These are phyloP conservation scores for Fusarium palustre DNA, from an alignment of 2,329 filamentous ascomycete species.

Conservation along the genomic window DNA sequence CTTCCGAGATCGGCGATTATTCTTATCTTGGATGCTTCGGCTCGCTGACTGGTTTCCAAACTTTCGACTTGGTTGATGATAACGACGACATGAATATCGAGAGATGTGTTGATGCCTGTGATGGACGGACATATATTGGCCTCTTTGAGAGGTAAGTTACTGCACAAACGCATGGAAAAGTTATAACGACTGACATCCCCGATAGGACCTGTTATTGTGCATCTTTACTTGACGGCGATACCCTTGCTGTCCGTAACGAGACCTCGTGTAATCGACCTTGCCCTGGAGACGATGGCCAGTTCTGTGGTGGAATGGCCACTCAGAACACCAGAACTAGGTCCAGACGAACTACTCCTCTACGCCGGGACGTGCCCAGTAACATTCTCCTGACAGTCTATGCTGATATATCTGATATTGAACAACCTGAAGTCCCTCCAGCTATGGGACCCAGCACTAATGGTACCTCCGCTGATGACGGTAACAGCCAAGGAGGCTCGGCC, in stretches of 20 bases:
- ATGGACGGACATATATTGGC: conserved; percentile 54
- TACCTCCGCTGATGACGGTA: background rate
- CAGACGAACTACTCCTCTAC: conserved; percentile 26
- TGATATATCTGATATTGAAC: conserved; percentile 47
- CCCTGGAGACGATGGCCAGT: conserved; percentile 55
- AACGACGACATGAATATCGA: conserved; percentile 55
- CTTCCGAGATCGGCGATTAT: conserved; percentile 50
- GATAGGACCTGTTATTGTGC: conserved; percentile 60
- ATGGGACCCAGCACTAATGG: conserved; percentile 40
- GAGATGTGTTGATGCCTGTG: conserved; percentile 55
- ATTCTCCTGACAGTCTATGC: conserved; percentile 60
- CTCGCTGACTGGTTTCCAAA: conserved; percentile 52
- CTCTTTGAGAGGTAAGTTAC: conserved; percentile 48
- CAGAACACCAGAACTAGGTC: conserved; percentile 8
- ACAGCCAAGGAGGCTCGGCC: background rate
- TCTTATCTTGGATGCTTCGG: conserved; percentile 58
- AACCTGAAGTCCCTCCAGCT: conserved; percentile 52
- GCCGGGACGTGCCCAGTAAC: conserved; percentile 48
- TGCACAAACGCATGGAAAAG: background rate
- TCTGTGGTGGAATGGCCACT: conserved; percentile 57
- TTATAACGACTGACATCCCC: background rate
- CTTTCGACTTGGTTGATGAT: conserved; percentile 51
- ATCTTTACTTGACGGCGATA: conserved; percentile 54
- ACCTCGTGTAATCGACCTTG: conserved; percentile 54
- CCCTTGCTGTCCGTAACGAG: conserved; percentile 49